Evolutionary conservation across 208 protist genomes (phyloP).

Genomic region (Wallacemonas sp.): DNA sequence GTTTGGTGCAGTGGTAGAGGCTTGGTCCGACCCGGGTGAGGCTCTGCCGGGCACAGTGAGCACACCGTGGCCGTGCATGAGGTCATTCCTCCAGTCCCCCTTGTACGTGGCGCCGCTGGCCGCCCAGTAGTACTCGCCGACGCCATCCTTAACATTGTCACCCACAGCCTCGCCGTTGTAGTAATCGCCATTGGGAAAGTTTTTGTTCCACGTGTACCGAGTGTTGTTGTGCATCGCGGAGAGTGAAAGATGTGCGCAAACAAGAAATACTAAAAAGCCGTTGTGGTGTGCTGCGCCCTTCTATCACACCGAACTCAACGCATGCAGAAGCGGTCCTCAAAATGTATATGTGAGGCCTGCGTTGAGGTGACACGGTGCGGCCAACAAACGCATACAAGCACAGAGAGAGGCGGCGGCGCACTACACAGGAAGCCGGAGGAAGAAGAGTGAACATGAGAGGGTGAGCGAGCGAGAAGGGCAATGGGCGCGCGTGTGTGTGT

Average conservation of each 20-base stretch:
- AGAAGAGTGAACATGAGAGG: not conserved
- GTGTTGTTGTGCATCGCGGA: constrained; percentile 11
- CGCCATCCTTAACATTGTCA: constrained; percentile 67
- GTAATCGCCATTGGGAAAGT: constrained; percentile 65
- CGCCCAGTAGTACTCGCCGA: constrained; percentile 64
- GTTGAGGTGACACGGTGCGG: too few relatives aligned
- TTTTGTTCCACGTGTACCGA: constrained; percentile 57
- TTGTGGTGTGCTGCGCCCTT: too few relatives aligned
- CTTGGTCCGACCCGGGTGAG: not conserved
- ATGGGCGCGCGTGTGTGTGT: constrained; percentile 3
- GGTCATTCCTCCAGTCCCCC: constrained; percentile 49
- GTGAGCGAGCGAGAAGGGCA: too few relatives aligned
- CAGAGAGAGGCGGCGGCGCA: too few relatives aligned
- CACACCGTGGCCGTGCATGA: constrained; percentile 58
- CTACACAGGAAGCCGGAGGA: too few relatives aligned
- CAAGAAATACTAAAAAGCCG: constrained; percentile 1
- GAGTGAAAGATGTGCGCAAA: not conserved
- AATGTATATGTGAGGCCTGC: not conserved
- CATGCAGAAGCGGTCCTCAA: not conserved
- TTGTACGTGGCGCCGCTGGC: constrained; percentile 50
- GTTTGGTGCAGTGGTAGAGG: not conserved
- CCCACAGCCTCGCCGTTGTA: constrained; percentile 63
- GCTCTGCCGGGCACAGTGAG: constrained; percentile 32
- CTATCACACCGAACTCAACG: not conserved
- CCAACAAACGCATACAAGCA: too few relatives aligned